Conservation (phyloP, 163 green algal species). For the Scenedesmus sp. region DNA sequence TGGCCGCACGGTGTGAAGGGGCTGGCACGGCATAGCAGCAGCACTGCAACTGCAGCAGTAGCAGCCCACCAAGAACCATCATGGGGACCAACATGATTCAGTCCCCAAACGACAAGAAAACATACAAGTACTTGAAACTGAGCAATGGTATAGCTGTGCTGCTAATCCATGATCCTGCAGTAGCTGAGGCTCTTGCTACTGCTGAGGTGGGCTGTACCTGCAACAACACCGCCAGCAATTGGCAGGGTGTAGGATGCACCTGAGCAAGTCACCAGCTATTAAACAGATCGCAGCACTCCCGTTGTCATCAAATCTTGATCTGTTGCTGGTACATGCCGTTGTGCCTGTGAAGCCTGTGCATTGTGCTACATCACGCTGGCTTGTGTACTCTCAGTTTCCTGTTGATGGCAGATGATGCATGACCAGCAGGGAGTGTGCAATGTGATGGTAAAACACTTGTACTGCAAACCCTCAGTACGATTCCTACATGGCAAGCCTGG, state of each 20-base stretch:
- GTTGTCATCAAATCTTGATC: background rate
- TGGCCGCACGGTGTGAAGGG: background rate
- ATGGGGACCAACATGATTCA: slow-evolving; percentile 16
- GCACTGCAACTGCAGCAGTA: background rate
- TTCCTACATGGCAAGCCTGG: background rate
- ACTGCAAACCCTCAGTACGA: background rate
- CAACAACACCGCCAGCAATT: background rate
- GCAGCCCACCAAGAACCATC: background rate
- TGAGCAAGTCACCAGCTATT: background rate
- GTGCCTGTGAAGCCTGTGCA: too few species aligned
- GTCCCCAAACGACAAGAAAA: slow-evolving; percentile 68
- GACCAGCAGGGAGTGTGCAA: background rate
- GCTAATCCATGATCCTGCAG: slow-evolving; percentile 90
- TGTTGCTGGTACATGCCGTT: too few species aligned
- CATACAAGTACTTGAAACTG: slow-evolving; percentile 71
- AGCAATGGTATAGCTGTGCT: slow-evolving; percentile 82
- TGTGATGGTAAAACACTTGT: too few species aligned
- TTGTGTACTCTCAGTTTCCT: background rate
- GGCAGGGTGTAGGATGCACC: background rate
- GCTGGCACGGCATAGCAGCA: background rate
- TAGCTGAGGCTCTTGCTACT: slow-evolving; percentile 64
- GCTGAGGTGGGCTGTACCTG: background rate
- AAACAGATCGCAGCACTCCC: background rate
- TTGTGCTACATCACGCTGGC: background rate
- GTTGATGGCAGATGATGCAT: background rate